Base-by-base conservation (phyloP, 2,329 filamentous ascomycete species). In the Colletotrichum karsti region DNA sequence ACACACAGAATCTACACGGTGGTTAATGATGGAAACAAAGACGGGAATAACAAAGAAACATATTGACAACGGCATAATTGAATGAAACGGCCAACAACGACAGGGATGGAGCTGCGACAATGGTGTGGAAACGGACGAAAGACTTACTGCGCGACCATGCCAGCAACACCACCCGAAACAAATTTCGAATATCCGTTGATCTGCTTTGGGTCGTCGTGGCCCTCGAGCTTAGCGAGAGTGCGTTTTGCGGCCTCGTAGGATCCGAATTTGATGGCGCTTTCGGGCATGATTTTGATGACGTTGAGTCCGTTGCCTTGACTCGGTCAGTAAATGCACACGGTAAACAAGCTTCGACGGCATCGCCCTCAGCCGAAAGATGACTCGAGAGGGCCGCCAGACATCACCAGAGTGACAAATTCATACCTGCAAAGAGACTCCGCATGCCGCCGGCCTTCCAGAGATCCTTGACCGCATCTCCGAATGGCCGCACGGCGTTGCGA, bases 241-340 rank as follows among this genome's bases (percentile, higher is more conserved):
- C 94, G 91, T 84, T 98, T 99, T 8, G 94, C 92, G 57, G 94
- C 94, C 88, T 99, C 96, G 77, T 98, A 99, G 20, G 95, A 95
- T 68, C 96, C 96, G 78, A 99, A 99, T 80, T 98, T 97, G 77
- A 99, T 97, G 26, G 96, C 95, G 28, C 95, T 98, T 82, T 99
- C 96, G 0, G 96, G 96, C 94, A 98, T 97, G 69, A 99, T 96
- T 80, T 99, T 99, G 75, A 98, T 80, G 3, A 99, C 94, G 74
- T 99, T 99, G 73, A 99, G 84, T 4, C 96, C 96, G 76, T 99
- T 99, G 39, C 96, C 95, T 64, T 46, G 46, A 63, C 50, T 70
- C 24, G n/a, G 69, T 70, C 50, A 69, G 63, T 18, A 48, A 50
- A 50, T 37, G 42, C n/a, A 37, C 22, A 26, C 5, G 26, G 26